Evolutionary conservation across 176 grass and related monocot species (phyloP).

Genomic region (Juncus effusus): DNA sequence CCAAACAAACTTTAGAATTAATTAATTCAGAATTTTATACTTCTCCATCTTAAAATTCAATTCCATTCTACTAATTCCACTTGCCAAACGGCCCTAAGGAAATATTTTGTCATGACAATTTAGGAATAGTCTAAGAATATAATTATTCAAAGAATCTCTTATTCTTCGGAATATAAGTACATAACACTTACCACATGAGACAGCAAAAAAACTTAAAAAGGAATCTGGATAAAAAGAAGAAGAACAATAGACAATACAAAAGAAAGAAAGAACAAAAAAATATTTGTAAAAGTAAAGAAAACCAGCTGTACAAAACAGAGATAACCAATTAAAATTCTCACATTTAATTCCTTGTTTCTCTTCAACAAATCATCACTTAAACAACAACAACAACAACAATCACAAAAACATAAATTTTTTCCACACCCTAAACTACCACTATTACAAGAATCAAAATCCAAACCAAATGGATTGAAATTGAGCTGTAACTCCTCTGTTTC

Average conservation of each 20-base stretch:
- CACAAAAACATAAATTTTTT: background rate
- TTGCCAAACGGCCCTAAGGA: too few relatives aligned
- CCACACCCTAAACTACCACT: slow-evolving; percentile 20
- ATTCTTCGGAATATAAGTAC: too few relatives aligned
- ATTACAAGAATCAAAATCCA: slow-evolving; percentile 8
- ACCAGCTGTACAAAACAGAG: slow-evolving; percentile 8
- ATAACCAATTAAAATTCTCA: slow-evolving; percentile 28
- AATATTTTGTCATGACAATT: too few relatives aligned
- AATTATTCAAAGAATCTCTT: too few relatives aligned
- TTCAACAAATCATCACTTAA: slow-evolving; percentile 11
- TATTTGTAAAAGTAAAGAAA: slow-evolving; percentile 19
- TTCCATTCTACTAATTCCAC: too few relatives aligned
- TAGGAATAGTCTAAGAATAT: too few relatives aligned
- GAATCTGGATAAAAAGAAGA: background rate
- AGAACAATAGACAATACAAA: slow-evolving; percentile 1
- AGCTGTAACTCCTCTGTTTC: slow-evolving; percentile 27
- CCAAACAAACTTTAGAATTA: too few relatives aligned
- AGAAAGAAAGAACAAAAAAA: slow-evolving; percentile 4
- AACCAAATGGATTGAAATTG: slow-evolving; percentile 11
- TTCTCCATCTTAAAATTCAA: too few relatives aligned
- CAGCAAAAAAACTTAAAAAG: slow-evolving; percentile 21
- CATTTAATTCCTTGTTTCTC: slow-evolving; percentile 19
- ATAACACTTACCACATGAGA: slow-evolving; percentile 10
- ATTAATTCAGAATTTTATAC: too few relatives aligned
- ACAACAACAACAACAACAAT: background rate